Conservation (phyloP, 225 moss, liverwort and hornwort species). For the Straminergon stramineum region DNA sequence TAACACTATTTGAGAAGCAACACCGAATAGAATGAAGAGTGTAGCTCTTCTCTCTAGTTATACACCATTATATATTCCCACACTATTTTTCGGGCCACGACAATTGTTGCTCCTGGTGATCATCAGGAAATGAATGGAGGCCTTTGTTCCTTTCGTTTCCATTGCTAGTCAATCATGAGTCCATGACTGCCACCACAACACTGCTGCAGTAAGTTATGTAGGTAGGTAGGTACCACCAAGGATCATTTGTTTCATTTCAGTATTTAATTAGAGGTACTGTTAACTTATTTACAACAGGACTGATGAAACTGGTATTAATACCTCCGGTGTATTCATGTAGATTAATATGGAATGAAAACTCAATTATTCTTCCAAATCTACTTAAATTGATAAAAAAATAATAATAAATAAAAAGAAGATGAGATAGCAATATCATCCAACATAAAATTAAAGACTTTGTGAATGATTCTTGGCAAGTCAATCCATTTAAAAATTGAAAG, state of each 20-base stretch:
- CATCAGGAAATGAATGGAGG: neutral
- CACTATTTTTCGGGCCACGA: neutral
- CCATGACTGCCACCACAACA: neutral
- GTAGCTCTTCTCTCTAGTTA: too few relatives aligned
- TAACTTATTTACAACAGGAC: neutral
- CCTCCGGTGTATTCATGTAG: too few relatives aligned
- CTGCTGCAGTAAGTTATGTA: neutral
- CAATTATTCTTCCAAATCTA: neutral
- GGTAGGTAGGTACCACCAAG: neutral
- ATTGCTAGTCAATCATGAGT: neutral
- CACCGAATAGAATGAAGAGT: neutral
- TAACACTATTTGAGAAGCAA: neutral
- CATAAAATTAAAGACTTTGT: neutral
- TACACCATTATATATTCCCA: too few relatives aligned
- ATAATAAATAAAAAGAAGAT: rapidly evolving
- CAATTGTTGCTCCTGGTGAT: neutral
- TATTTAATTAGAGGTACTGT: neutral
- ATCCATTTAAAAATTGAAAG: neutral
- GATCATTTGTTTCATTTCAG: neutral
- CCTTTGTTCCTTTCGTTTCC: neutral
- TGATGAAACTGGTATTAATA: neutral
- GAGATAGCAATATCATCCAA: neutral
- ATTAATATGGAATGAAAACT: too few relatives aligned
- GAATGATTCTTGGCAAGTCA: neutral
- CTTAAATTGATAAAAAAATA: too few relatives aligned